A percentile compares a stretch with the other conserved stretches of the same genome.
phyloP scores from a whole-genome alignment of 495 filamentous ascomycete species.

The Aspergillus ellipticus region DNA sequence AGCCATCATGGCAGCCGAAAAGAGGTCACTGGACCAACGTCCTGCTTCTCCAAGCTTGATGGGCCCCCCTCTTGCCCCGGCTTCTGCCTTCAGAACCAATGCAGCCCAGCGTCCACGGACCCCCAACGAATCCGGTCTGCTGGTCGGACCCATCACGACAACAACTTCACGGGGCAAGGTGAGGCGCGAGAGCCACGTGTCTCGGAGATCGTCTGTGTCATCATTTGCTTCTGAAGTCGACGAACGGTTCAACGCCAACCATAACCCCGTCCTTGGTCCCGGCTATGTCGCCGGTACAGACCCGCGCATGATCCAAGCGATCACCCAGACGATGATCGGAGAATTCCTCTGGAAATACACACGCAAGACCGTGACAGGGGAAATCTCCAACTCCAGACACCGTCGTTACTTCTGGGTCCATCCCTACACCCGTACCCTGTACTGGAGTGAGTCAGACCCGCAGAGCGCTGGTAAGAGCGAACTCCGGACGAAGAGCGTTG shows the following conservation, averaged over 20 bases:
- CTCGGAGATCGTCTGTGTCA: constrained; percentile 80
- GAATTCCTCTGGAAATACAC: constrained; percentile 99
- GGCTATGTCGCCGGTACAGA: constrained; percentile 64
- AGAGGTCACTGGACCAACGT: constrained; percentile 47
- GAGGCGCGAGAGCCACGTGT: constrained; percentile 52
- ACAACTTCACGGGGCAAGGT: constrained; percentile 40
- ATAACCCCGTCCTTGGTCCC: constrained; percentile 53
- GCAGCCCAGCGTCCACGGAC: constrained; percentile 62
- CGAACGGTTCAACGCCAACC: constrained; percentile 74
- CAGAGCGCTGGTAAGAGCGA: constrained; percentile 70
- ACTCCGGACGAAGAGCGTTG: constrained; percentile 87
- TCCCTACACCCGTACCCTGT: constrained; percentile 92
- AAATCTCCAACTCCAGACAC: constrained; percentile 84
- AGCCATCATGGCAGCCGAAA: constrained; percentile 74
- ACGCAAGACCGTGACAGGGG: constrained; percentile 77
- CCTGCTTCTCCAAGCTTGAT: constrained; percentile 54
- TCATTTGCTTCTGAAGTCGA: constrained; percentile 95
- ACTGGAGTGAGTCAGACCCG: constrained; percentile 94
- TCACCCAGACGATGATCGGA: constrained; percentile 99
- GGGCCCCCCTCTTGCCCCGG: constrained; percentile 82
- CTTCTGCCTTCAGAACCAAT: constrained; percentile 65
- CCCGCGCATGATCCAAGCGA: constrained; percentile 97
- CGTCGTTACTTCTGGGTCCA: constrained; percentile 98
- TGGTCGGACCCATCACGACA: constrained; percentile 54
- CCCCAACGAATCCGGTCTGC: constrained; percentile 49